phyloP scores from a whole-genome alignment of 805 yeast species.

The Saccharomycopsis sp. region DNA sequence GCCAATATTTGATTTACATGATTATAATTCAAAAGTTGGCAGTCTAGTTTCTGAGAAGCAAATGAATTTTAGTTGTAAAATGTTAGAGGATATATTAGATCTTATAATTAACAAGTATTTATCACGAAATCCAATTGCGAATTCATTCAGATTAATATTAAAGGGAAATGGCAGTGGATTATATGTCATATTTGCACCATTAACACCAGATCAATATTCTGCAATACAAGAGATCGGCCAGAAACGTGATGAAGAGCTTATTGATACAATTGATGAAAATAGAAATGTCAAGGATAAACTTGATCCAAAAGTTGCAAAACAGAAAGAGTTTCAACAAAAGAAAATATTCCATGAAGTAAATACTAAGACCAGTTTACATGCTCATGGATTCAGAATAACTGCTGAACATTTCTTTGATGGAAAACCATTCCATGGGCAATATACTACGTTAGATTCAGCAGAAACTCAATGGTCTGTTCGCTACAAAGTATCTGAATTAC shows the following conservation, averaged over 20 bases:
- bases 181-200: constrained; percentile 30
- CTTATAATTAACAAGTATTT: constrained; percentile 28
- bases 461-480: constrained; percentile 32
- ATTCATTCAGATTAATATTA: constrained; percentile 33
- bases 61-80: constrained; percentile 49
- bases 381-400: constrained; percentile 33
- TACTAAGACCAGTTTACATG: constrained; percentile 10
- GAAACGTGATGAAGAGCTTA: constrained; percentile 1
- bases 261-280: constrained; percentile 16
- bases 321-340: constrained; percentile 4
- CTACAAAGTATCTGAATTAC: constrained; percentile 27
- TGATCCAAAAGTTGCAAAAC: constrained; percentile 7
- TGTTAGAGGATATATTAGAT: constrained; percentile 44
- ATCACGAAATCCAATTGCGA: constrained; percentile 23
- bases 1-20: constrained; percentile 19
- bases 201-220: constrained; percentile 27
- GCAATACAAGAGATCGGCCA: constrained; percentile 20
- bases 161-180: constrained; percentile 23
- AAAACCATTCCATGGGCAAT: constrained; percentile 26
- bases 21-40: constrained; percentile 30
- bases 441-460: constrained; percentile 31
- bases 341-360: constrained; percentile 17
- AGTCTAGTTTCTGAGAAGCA: constrained; percentile 57
- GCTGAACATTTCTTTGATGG: constrained; percentile 33
- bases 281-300: constrained; percentile 8